Percentiles rank a stretch among this genome's conserved stretches.
Evolutionary conservation across 2,329 filamentous ascomycete genomes (phyloP).

Genomic region (Coniella lustricola): DNA sequence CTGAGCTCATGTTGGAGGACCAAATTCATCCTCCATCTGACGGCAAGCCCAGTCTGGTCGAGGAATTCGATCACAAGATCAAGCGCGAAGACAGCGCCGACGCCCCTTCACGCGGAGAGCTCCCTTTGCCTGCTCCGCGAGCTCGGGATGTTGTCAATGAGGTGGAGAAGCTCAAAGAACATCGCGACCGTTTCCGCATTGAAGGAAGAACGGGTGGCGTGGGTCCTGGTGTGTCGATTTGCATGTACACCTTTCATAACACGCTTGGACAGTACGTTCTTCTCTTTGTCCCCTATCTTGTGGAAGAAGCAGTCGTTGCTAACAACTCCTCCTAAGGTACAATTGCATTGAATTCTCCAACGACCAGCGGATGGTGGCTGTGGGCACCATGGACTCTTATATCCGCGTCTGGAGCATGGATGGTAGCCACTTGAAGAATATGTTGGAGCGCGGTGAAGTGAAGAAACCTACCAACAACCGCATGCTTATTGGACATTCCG

Average conservation of each 20-base stretch:
- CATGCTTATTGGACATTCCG: slow-evolving; percentile 82
- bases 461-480: slow-evolving; percentile 51
- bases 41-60: slow-evolving; percentile 68
- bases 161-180: slow-evolving; percentile 87
- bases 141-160: slow-evolving; percentile 90
- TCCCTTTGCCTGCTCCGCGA: slow-evolving; percentile 81
- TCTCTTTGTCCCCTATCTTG: background rate
- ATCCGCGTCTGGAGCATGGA: slow-evolving; percentile 92
- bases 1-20: slow-evolving; percentile 82
- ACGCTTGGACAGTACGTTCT: slow-evolving; percentile 74
- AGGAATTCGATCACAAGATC: slow-evolving; percentile 80
- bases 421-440: slow-evolving; percentile 69
- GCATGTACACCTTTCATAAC: slow-evolving; percentile 99
- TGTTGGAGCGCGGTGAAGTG: slow-evolving; percentile 51
- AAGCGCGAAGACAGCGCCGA: slow-evolving; percentile 89
- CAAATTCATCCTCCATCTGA: slow-evolving; percentile 62
- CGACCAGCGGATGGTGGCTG: slow-evolving; percentile 79
- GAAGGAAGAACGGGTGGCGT: slow-evolving; percentile 77
- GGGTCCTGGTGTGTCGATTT: slow-evolving; percentile 76
- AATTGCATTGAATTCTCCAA: slow-evolving; percentile 86
- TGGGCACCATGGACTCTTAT: slow-evolving; percentile 88
- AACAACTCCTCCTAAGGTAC: background rate
- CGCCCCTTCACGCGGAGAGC: slow-evolving; percentile 66
- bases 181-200: slow-evolving; percentile 85
- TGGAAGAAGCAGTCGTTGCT: background rate